Percentiles rank a stretch among this genome's conserved stretches.
These are phyloP conservation scores for Lagerstroemia speciosa DNA, from an alignment of 345 rosid species.

Conservation along the genomic window DNA sequence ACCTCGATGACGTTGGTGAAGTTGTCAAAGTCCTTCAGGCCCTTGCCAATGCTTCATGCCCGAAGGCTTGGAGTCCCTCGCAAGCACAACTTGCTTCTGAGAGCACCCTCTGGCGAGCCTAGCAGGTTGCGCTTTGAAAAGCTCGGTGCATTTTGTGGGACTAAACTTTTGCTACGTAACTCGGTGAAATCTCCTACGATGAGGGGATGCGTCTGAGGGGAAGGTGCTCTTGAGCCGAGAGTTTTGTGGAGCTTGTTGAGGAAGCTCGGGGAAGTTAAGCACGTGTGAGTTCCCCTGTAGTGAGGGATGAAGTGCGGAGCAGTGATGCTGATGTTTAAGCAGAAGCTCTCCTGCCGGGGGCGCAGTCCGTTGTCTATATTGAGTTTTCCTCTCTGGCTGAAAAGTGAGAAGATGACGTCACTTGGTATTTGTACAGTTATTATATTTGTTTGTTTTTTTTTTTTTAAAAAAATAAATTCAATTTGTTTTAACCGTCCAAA, in stretches of 20 bases:
- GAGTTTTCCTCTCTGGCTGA: too few species aligned
- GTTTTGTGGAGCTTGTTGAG: background rate
- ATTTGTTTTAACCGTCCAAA: too few species aligned
- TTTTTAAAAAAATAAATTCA: too few species aligned
- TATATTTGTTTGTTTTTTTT: too few species aligned
- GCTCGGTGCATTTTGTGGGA: background rate
- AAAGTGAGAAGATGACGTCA: too few species aligned
- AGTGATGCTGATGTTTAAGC: background rate
- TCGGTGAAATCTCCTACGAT: background rate
- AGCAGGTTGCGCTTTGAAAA: background rate
- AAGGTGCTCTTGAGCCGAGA: background rate
- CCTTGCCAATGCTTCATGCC: slow-evolving; percentile 44
- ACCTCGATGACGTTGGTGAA: slow-evolving; percentile 54
- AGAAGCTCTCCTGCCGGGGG: background rate
- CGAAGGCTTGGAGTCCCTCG: slow-evolving; percentile 27
- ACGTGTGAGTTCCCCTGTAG: background rate
- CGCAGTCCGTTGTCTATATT: background rate
- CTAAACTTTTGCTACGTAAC: background rate
- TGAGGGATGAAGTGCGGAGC: background rate
- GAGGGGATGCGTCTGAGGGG: background rate
- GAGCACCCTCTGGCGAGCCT: slow-evolving; percentile 34
- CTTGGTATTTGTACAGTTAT: too few species aligned
- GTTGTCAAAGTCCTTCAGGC: slow-evolving; percentile 65
- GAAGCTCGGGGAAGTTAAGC: background rate
- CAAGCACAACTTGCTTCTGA: slow-evolving; percentile 45